Conservation (phyloP, 140 eudicot genomes). For the Stevia rebaudiana region DNA sequence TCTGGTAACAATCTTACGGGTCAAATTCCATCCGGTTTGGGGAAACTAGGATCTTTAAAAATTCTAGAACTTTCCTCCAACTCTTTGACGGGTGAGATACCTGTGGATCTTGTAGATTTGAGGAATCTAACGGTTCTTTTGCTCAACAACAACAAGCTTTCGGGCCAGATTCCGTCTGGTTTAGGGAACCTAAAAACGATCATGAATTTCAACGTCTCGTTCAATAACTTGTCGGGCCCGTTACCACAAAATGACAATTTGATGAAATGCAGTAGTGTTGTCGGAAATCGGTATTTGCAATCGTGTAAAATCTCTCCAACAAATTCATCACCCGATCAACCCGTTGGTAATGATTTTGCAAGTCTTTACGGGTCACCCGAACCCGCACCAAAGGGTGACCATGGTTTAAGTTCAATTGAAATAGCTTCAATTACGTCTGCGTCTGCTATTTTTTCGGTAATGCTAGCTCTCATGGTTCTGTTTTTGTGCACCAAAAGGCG, state of each 20-base stretch:
- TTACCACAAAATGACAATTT: conserved; percentile 15
- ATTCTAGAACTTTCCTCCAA: conserved; percentile 60
- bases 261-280: too few relatives aligned
- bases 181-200: conserved; percentile 38
- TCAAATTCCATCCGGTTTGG: conserved; percentile 47
- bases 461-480: conserved; percentile 54
- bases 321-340: too few relatives aligned
- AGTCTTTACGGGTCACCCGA: conserved; percentile 32
- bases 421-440: conserved; percentile 67
- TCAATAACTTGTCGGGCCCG: conserved; percentile 52
- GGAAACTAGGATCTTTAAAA: conserved; percentile 49
- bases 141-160: conserved; percentile 60
- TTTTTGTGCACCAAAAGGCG: conserved; percentile 52
- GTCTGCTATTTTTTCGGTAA: conserved; percentile 61
- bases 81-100: conserved; percentile 53
- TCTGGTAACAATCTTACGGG: conserved; percentile 57
- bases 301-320: too few relatives aligned
- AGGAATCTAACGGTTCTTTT: conserved; percentile 44
- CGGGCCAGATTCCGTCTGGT: conserved; percentile 52
- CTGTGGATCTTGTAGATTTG: conserved; percentile 46
- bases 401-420: conserved; percentile 51
- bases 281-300: too few relatives aligned
- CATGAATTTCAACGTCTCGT: conserved; percentile 43
- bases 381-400: conserved; percentile 5
- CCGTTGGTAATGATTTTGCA: conserved; percentile 10